Conservation (phyloP, 352 stramenopile species). For the Phytophthora lateralis region DNA sequence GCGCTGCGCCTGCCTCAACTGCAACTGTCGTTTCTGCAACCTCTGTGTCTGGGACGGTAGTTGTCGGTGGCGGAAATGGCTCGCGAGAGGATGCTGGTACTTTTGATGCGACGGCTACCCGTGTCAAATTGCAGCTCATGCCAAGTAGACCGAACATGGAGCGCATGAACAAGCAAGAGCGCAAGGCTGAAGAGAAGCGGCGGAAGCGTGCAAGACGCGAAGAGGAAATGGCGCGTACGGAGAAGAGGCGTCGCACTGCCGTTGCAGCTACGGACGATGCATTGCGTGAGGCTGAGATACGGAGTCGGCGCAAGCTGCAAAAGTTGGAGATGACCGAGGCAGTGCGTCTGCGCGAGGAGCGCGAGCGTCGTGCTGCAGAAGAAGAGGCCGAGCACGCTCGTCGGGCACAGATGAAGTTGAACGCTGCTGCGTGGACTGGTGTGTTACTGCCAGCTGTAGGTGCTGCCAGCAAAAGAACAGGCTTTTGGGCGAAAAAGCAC, state of each 20-base stretch:
- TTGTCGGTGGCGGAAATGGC: conserved; percentile 34
- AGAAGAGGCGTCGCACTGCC: conserved; percentile 79
- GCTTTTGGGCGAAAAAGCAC: conserved; percentile 70
- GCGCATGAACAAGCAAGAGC: conserved; percentile 85
- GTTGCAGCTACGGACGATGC: conserved; percentile 82
- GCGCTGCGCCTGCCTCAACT: conserved; percentile 3
- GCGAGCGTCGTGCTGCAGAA: conserved; percentile 56
- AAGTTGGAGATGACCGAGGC: conserved; percentile 74
- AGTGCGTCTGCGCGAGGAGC: conserved; percentile 64
- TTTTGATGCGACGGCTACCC: conserved; percentile 48
- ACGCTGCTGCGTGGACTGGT: conserved; percentile 60
- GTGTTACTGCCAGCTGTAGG: conserved; percentile 40
- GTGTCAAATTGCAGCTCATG: conserved; percentile 71
- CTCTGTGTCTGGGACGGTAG: conserved; percentile 42
- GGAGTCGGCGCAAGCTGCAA: conserved; percentile 69
- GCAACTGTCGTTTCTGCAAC: conserved; percentile 19
- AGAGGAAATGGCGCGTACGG: conserved; percentile 76
- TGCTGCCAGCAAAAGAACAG: conserved; percentile 22
- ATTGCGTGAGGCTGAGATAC: conserved; percentile 74
- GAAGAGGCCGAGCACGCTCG: conserved; percentile 52
- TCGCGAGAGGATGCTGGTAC: conserved; percentile 31
- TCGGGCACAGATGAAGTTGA: conserved; percentile 66
- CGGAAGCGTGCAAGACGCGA: conserved; percentile 74
- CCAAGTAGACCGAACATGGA: conserved; percentile 63
- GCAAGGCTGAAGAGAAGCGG: conserved; percentile 85